A percentile compares a stretch with the other conserved stretches of the same genome.
Evolutionary conservation across 2,329 filamentous ascomycete genomes (phyloP).

Genomic region (Aureobasidium zeae): DNA sequence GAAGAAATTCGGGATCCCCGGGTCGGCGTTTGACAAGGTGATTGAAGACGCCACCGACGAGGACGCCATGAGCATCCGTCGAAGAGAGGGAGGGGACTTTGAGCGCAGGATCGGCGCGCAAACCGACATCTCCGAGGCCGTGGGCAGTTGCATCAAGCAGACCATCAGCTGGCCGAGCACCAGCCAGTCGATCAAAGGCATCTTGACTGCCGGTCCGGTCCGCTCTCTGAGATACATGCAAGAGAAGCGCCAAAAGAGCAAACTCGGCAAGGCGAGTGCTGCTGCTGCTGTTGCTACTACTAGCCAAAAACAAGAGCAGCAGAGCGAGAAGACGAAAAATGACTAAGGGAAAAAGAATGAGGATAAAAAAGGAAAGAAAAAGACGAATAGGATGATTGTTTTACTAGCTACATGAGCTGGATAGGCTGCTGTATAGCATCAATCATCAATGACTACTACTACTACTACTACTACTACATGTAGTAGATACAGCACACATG

Average conservation of each 20-base stretch:
- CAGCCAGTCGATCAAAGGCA: conserved; percentile 74
- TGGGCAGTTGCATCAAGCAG: conserved; percentile 69
- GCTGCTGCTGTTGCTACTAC: too few relatives aligned
- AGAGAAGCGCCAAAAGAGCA: conserved; percentile 57
- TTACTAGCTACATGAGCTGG: too few relatives aligned
- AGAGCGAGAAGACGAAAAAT: too few relatives aligned
- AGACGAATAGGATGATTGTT: too few relatives aligned
- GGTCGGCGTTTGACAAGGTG: conserved; percentile 74
- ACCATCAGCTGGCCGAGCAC: conserved; percentile 91
- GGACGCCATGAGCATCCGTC: conserved; percentile 55
- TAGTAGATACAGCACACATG: too few relatives aligned
- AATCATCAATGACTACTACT: too few relatives aligned
- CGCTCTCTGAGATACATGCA: conserved; percentile 65
- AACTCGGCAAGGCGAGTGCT: conserved; percentile 18
- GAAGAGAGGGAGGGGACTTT: conserved; percentile 71
- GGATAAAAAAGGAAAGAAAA: too few relatives aligned
- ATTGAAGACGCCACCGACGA: conserved; percentile 67
- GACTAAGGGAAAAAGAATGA: too few relatives aligned
- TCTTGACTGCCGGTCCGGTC: conserved; percentile 65
- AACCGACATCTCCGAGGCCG: conserved; percentile 57
- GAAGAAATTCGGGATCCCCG: conserved; percentile 77
- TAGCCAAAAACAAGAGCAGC: too few relatives aligned
- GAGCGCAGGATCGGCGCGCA: conserved; percentile 76
- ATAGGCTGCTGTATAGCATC: too few relatives aligned
- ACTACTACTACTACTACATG: too few relatives aligned